Percentiles rank a stretch among this genome's conserved stretches.
These are phyloP conservation scores for Saturnispora bothae DNA, from an alignment of 805 yeast species.

Conservation along the genomic window DNA sequence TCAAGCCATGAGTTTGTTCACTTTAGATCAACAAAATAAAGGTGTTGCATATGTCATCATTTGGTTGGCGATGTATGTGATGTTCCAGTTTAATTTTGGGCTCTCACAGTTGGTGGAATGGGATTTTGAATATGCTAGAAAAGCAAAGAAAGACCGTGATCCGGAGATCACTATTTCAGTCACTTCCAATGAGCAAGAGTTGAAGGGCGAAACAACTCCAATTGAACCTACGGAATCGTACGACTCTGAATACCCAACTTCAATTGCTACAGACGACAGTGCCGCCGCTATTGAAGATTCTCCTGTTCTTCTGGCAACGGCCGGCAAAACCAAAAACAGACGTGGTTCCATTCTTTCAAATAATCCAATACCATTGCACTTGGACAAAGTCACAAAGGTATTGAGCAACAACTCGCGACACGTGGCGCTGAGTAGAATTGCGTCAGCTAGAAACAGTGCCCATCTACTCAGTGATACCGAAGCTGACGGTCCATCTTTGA, in stretches of 20 bases:
- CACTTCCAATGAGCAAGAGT: not conserved
- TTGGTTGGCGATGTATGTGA: constrained; percentile 42
- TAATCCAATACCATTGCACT: constrained; percentile 7
- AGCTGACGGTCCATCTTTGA: constrained; percentile 15
- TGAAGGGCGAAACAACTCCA: not conserved
- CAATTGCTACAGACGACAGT: constrained; percentile 6
- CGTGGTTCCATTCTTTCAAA: constrained; percentile 1
- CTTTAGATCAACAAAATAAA: constrained; percentile 24
- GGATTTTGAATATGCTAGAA: constrained; percentile 34
- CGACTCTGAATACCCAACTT: constrained; percentile 2
- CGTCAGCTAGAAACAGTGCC: constrained; percentile 22
- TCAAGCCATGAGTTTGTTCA: constrained; percentile 45
- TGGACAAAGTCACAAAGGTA: not conserved
- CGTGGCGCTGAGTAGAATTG: constrained; percentile 19
- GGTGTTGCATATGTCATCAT: constrained; percentile 46
- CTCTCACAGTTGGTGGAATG: constrained; percentile 37
- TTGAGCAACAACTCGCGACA: constrained; percentile 6
- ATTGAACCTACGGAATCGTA: not conserved
- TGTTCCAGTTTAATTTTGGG: constrained; percentile 45
- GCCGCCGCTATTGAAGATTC: not conserved
- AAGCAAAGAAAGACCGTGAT: constrained; percentile 3
- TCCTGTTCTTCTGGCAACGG: not conserved
- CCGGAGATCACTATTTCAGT: not conserved
- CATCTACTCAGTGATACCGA: not conserved
- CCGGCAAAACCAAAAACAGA: not conserved